Percentiles rank a stretch among this genome's conserved stretches.
Conservation (phyloP, 148 eudicot species). For the Chenopodium berlandieri region DNA sequence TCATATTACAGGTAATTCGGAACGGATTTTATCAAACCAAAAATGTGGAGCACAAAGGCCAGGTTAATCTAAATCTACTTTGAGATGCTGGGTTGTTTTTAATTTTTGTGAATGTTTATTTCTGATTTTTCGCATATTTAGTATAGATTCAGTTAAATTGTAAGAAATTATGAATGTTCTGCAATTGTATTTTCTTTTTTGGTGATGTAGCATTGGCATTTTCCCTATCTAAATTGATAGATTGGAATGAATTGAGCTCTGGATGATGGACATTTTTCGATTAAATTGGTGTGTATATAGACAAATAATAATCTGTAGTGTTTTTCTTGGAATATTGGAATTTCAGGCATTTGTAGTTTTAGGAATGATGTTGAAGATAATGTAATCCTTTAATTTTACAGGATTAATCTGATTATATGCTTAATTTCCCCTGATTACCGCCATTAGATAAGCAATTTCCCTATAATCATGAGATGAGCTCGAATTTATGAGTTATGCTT, state of each 20-base stretch:
- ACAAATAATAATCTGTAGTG: not conserved
- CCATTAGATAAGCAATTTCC: not conserved
- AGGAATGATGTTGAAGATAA: not conserved
- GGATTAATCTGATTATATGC: not conserved
- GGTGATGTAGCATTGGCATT: not conserved
- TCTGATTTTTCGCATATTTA: not conserved
- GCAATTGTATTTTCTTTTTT: not conserved
- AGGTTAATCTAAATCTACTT: constrained; percentile 30
- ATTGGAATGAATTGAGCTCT: not conserved
- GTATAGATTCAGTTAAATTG: not conserved
- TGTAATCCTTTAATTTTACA: not conserved
- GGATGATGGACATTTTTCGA: not conserved
- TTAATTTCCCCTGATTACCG: not conserved
- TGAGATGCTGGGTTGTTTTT: not conserved
- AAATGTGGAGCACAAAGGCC: constrained; percentile 89
- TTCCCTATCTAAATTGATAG: not conserved
- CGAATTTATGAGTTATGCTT: not conserved
- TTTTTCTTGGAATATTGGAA: not conserved
- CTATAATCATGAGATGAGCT: not conserved
- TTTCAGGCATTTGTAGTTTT: not conserved
- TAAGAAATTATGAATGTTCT: not conserved
- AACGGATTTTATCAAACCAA: constrained; percentile 67
- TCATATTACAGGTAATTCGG: constrained; percentile 51
- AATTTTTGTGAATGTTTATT: not conserved
- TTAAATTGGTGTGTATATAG: not conserved